Base-by-base conservation (phyloP, 2,329 filamentous ascomycete genomes). In the Hymenoscyphus fructigenus region DNA sequence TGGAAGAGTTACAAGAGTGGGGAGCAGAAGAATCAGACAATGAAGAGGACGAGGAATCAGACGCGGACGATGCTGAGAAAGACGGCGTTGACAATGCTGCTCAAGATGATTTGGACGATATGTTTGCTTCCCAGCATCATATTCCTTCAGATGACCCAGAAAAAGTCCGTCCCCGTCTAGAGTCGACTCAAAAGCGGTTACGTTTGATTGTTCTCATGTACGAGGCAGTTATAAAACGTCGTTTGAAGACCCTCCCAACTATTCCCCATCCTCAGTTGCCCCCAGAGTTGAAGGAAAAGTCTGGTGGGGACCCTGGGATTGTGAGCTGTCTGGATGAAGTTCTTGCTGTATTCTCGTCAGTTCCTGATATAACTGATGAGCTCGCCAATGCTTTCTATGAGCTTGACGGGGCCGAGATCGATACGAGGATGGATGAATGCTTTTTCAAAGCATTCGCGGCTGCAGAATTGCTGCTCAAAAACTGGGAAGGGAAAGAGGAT, bases 1-100 rank as follows among this genome's bases (percentile, higher is more conserved):
- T 96, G 70, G 86, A 91, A 67, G 94, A 97, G 78, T 77, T 97
- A 69, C 91, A 92, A 75, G 92, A 94, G 71, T 97, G 93, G 92
- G 87, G 89, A 23, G 90, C 92, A 1, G 90, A 92, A 71, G 84
- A 86, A 10, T 83, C 84, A 0, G 85, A 86, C 2, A 87, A 87
- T 0, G 87, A 87, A 1, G 87, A 87, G 0, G 76, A 84, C 0
- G 82, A 80, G 60, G 78, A 74, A 64, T 83, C 85, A 1, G 85
- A 86, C 0, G 81, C 82, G 15, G 75, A 83, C 0, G 81, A 79
- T 61, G 78, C 73, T 59, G 68, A 71, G 44, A 75, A 73, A 7
- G 76, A 77, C 2, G 76, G 76, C 58, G 77, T 76, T 5, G 75
- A 75, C 29, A 73, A 76, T 41, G 69, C 66, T 62, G 77, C 84